Evolutionary conservation across 176 grass and related monocot genomes (phyloP), one percentile per base, ranked within the genome.

Genomic region (Bolboschoenus planiculmis): DNA sequence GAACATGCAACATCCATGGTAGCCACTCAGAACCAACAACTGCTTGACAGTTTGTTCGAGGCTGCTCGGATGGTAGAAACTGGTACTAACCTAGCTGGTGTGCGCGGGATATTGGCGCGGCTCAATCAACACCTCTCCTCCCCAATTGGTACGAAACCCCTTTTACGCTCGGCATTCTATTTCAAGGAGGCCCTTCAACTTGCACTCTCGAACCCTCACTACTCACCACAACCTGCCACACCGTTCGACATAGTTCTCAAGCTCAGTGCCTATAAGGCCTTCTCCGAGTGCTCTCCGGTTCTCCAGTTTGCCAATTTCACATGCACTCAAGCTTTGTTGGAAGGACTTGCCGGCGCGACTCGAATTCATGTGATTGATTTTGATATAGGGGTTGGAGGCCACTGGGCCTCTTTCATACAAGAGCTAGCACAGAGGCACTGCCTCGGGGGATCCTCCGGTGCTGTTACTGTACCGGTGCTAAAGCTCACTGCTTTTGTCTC

Each of bases 41-140:
- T 94, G 30, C 78, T 89, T 30, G 88, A 90, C 78, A 81, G 85
- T 34, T 83, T 97, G 20, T 87, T 80, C 7, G 91, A 91, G 34
- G 94, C 91, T 56, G 94, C 91, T 20, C 90, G 90, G 86, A 89
- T 89, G 58, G 80, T 87, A 1, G 94, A 94, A 81, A 86, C 85
- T 62, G 88, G 91, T 48, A 60, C 57, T 2, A 92, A 97, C 81
- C 83, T 83, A 65, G 40, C 78, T 75, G 75, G 88, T 88, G 91
- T 91, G 85, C 94, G 88, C 55, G 94, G 87, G 91, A 97, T 97
- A 97, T 97, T 97, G 94, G 94, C 91, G 94, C 94, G 94, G 94
- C 91, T 97, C 94, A 97, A 97, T 97, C 94, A 94, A 35, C 89
- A 90, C 87, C 90, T 97, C 79, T 88, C 94, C 67, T 86, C 87